Evolutionary conservation across 2,329 filamentous ascomycete genomes (phyloP).

Genomic region (Trichoderma breve): DNA sequence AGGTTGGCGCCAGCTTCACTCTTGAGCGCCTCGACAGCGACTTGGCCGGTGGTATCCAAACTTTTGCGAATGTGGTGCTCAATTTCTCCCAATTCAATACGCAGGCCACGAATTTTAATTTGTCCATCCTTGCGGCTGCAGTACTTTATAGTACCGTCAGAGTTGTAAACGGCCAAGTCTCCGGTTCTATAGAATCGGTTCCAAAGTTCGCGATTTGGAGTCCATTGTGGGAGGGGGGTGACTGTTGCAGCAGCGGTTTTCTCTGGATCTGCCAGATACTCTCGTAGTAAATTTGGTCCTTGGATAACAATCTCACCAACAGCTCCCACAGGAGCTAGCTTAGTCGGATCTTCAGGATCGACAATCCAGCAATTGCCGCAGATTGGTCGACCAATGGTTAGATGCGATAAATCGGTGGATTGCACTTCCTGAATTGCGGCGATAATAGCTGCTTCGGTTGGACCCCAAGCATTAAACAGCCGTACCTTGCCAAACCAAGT

Average conservation of each 20-base stretch:
- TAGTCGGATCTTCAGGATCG: not conserved
- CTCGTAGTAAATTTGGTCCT: not conserved
- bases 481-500: conserved; percentile 9
- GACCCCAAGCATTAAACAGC: conserved; percentile 12
- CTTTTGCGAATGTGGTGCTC: conserved; percentile 1
- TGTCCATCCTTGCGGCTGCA: conserved; percentile 8
- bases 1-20: not conserved
- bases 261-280: not conserved
- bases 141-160: conserved; percentile 9
- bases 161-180: conserved; percentile 12
- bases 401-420: not conserved
- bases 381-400: not conserved
- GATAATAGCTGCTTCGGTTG: not conserved
- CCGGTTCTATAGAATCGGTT: conserved; percentile 3
- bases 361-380: conserved; percentile 17
- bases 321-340: not conserved
- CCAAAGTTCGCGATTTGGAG: not conserved
- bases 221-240: not conserved
- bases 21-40: conserved; percentile 9
- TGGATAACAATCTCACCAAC: conserved; percentile 13
- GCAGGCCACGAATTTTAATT: conserved; percentile 12
- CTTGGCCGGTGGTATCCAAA: not conserved
- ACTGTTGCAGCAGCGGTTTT: not conserved
- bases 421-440: not conserved
- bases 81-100: conserved; percentile 17